Percentiles rank a stretch among this genome's conserved stretches.
phyloP scores from a whole-genome alignment of 805 yeast species.

The Suhomyces sp. region DNA sequence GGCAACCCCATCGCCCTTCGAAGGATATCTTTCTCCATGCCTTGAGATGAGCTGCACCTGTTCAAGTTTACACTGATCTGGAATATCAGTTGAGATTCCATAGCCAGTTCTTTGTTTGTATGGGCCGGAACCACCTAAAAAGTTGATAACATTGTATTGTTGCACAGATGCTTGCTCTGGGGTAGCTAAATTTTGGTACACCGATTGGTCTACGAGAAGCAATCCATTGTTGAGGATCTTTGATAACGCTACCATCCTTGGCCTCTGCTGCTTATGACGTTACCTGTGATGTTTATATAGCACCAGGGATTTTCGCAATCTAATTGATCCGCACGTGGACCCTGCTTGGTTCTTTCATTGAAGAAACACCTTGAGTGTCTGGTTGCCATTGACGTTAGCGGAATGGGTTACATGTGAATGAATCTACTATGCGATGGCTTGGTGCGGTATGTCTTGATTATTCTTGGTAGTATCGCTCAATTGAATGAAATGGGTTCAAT shows the following conservation, averaged over 20 bases:
- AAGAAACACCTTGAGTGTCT: neutral
- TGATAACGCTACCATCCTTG: conserved; percentile 18
- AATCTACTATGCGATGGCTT: neutral
- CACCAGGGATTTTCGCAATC: neutral
- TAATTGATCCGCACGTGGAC: neutral
- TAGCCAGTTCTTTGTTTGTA: conserved; percentile 24
- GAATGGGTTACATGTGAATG: neutral
- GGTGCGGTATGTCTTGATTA: neutral
- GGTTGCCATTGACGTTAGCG: neutral
- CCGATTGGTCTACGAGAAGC: conserved; percentile 19
- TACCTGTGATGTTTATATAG: neutral
- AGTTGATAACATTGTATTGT: conserved; percentile 22
- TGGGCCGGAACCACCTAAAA: conserved; percentile 26
- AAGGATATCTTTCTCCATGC: conserved; percentile 72
- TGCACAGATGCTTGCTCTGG: conserved; percentile 27
- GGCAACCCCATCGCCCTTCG: conserved; percentile 25
- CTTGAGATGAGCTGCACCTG: conserved; percentile 72
- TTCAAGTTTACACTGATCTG: conserved; percentile 48
- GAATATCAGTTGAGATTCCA: conserved; percentile 24
- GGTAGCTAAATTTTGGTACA: conserved; percentile 22
- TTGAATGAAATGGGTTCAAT: neutral
- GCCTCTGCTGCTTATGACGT: neutral
- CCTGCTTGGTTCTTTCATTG: neutral
- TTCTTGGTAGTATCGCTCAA: neutral
- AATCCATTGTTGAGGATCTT: conserved; percentile 23